Evolutionary conservation across 805 yeast genomes (phyloP).

Genomic region (Starmerella apis): DNA sequence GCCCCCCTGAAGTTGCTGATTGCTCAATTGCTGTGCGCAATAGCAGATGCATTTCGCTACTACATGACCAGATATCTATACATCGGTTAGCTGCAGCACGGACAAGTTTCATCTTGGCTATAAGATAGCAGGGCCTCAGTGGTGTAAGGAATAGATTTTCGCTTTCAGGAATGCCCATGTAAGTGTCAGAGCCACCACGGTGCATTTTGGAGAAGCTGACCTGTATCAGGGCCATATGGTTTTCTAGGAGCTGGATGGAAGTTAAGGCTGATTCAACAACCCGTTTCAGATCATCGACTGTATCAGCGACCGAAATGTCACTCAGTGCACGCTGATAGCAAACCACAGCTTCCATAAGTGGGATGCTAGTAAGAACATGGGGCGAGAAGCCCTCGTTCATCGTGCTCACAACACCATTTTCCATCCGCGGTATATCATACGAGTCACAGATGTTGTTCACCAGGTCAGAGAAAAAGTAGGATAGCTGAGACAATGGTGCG

Average conservation of each 20-base stretch:
- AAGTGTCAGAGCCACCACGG: neutral
- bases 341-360: conserved; percentile 12
- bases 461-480: conserved; percentile 6
- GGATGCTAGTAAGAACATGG: conserved; percentile 5
- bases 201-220: conserved; percentile 6
- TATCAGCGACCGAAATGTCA: conserved; percentile 1
- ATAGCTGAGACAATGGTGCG: conserved; percentile 9
- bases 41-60: neutral
- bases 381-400: conserved; percentile 3
- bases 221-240: conserved; percentile 6
- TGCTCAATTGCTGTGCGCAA: conserved; percentile 6
- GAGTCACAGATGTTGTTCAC: neutral
- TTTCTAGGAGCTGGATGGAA: conserved; percentile 5
- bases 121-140: conserved; percentile 8
- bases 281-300: conserved; percentile 10
- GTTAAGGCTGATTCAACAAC: conserved; percentile 6
- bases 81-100: conserved; percentile 11
- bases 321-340: conserved; percentile 4
- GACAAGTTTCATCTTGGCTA: conserved; percentile 11
- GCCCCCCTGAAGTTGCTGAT: conserved; percentile 13
- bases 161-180: neutral
- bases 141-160: conserved; percentile 14
- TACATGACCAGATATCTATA: conserved; percentile 5
- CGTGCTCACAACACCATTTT: neutral
- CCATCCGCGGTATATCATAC: neutral